Conservation (phyloP, 345 rosid genomes). For the Eucalyptus lansdowneana region DNA sequence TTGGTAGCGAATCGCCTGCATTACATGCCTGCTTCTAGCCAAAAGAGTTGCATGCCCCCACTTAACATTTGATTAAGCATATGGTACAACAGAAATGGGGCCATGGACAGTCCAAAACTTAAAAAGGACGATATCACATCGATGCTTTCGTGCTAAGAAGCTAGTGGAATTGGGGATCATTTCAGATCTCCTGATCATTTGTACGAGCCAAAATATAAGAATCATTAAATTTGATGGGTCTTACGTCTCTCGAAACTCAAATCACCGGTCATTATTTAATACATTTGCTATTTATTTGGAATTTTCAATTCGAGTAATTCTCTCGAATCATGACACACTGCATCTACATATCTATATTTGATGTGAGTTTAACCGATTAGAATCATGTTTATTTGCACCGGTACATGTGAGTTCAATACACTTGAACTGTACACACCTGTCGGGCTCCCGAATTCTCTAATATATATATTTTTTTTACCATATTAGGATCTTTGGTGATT, state of each 20-base stretch:
- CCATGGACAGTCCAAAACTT: background rate
- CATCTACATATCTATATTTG: background rate
- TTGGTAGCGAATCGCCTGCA: background rate
- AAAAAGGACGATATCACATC: background rate
- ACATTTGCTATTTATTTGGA: background rate
- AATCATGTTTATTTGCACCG: rapidly evolving
- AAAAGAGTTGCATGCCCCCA: background rate
- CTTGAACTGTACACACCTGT: rapidly evolving
- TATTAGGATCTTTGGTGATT: background rate
- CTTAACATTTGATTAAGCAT: background rate
- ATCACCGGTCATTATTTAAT: too few species aligned
- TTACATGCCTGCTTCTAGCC: background rate
- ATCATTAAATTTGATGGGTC: background rate
- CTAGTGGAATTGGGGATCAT: background rate
- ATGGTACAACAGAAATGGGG: background rate
- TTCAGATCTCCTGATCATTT: background rate
- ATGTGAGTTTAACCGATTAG: background rate
- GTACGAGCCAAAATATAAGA: background rate
- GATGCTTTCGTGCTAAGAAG: background rate
- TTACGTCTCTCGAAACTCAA: background rate
- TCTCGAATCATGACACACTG: background rate
- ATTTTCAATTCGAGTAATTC: background rate
- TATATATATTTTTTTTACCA: too few species aligned
- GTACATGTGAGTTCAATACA: background rate
- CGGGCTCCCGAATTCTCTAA: background rate